Evolutionary conservation across 257 asterid species (phyloP).

Genomic region (Anisodus acutangulus): DNA sequence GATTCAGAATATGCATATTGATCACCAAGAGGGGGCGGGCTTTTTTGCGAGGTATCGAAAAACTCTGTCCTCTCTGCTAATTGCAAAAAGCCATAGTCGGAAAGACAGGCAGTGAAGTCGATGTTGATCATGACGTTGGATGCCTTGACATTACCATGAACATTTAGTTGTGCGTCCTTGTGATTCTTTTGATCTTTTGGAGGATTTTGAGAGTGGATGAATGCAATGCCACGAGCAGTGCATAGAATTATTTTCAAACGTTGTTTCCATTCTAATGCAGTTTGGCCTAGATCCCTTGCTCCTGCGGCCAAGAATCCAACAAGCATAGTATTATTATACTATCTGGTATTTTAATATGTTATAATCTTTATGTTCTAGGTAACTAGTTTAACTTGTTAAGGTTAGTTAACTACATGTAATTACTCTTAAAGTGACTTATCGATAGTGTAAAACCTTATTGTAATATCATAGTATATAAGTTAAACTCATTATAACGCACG

Average conservation of each 20-base stretch:
- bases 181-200: slow-evolving; percentile 40
- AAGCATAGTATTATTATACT: neutral
- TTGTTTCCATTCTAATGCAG: slow-evolving; percentile 55
- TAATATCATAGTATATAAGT: no score
- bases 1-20: slow-evolving; percentile 24
- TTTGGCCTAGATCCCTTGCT: slow-evolving; percentile 56
- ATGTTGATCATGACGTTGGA: slow-evolving; percentile 57
- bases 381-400: no score
- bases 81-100: slow-evolving; percentile 57
- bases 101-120: slow-evolving; percentile 53
- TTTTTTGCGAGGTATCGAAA: slow-evolving; percentile 40
- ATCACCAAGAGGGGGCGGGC: neutral
- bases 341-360: no score
- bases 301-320: slow-evolving; percentile 32
- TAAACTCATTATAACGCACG: no score
- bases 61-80: slow-evolving; percentile 46
- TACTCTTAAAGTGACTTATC: no score
- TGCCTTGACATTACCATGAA: slow-evolving; percentile 64
- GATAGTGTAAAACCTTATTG: no score
- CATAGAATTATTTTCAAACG: slow-evolving; percentile 42
- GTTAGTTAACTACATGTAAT: no score
- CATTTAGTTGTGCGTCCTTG: slow-evolving; percentile 44
- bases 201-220: slow-evolving; percentile 52
- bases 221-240: slow-evolving; percentile 53
- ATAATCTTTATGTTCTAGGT: no score